These are phyloP conservation scores for Sclerotinia subarctica DNA, from an alignment of 2,329 filamentous ascomycete species.

Conservation along the genomic window DNA sequence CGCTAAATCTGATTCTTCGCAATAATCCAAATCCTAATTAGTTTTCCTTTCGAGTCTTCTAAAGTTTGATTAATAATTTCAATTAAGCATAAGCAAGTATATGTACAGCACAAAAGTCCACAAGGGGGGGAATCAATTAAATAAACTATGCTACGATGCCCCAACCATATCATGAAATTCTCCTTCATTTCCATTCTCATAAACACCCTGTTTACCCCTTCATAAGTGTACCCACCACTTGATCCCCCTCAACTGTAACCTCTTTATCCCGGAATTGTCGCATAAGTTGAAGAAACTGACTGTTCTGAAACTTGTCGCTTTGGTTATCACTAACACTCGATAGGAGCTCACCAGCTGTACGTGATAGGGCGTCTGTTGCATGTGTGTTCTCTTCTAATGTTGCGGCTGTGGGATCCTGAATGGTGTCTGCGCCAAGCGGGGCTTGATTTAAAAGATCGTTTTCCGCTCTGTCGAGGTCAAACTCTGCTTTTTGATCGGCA, in stretches of 20 bases:
- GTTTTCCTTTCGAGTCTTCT: neutral
- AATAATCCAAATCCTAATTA: neutral
- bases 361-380: conserved; percentile 60
- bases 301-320: conserved; percentile 73
- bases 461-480: conserved; percentile 1
- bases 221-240: conserved; percentile 47
- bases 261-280: conserved; percentile 68
- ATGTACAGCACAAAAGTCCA: neutral
- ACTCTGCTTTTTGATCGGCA: conserved; percentile 1
- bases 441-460: conserved; percentile 28
- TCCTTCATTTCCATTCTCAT: neutral
- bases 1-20: neutral
- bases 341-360: conserved; percentile 68
- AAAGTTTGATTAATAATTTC: neutral
- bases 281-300: conserved; percentile 75
- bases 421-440: conserved; percentile 39
- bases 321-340: conserved; percentile 66
- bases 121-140: neutral
- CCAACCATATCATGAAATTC: neutral
- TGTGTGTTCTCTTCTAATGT: conserved; percentile 38
- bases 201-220: neutral
- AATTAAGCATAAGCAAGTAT: neutral
- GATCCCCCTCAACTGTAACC: conserved; percentile 68
- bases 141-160: conserved; percentile 5
- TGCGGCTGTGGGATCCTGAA: conserved; percentile 31